Percentiles rank a stretch among this genome's conserved stretches.
Conservation (phyloP, 805 yeast species). For the Dipodascopsis uninucleata region DNA sequence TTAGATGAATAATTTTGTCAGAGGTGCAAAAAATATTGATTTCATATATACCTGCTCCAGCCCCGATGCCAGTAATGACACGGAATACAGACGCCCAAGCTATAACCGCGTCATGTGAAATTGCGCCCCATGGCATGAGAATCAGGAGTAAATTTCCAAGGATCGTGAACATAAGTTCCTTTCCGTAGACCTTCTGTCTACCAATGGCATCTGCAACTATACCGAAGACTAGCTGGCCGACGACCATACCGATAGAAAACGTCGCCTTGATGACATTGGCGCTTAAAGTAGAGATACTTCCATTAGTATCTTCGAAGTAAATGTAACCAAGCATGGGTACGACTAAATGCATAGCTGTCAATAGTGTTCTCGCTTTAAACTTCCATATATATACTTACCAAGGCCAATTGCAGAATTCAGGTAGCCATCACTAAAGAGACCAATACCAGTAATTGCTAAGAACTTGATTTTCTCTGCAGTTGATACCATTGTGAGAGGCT, state of each 20-base stretch:
- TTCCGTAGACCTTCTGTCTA: conserved; percentile 81
- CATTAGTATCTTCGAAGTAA: neutral
- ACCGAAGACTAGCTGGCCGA: conserved; percentile 85
- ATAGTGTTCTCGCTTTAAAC: neutral
- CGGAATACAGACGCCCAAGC: conserved; percentile 71
- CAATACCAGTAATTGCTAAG: neutral
- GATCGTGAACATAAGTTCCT: conserved; percentile 79
- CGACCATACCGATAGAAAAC: conserved; percentile 69
- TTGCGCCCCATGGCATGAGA: neutral
- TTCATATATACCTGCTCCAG: conserved; percentile 45
- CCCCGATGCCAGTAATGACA: conserved; percentile 88
- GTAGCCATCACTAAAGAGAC: conserved; percentile 1
- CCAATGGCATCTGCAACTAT: conserved; percentile 73
- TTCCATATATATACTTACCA: neutral
- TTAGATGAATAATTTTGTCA: neutral
- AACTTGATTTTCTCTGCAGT: no score
- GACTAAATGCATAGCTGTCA: neutral
- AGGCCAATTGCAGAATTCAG: conserved; percentile 1
- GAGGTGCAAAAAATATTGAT: neutral
- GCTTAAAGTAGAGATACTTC: neutral
- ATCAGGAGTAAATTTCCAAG: conserved; percentile 53
- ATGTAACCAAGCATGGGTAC: conserved; percentile 2
- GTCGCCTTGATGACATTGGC: neutral
- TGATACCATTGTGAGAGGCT: no score
- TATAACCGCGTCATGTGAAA: neutral